These are phyloP conservation scores for Penicillium chermesinum DNA, from an alignment of 495 filamentous ascomycete genomes.

Conservation along the genomic window DNA sequence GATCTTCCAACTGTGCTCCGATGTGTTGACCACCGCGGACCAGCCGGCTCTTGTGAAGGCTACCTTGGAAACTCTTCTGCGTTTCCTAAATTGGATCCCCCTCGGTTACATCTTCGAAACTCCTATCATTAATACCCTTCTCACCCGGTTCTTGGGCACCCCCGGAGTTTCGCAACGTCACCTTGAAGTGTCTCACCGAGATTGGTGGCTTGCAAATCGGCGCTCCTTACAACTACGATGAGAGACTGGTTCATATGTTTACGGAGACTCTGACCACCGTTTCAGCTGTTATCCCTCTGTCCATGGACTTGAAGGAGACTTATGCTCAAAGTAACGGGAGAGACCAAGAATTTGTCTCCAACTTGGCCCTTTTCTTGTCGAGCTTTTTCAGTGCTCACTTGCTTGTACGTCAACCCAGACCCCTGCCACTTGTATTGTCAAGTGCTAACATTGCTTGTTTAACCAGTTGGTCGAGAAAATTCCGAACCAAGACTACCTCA, in stretches of 20 bases:
- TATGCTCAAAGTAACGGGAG: conserved; percentile 85
- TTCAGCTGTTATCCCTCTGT: conserved; percentile 82
- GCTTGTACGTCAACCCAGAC: conserved; percentile 52
- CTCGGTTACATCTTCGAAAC: conserved; percentile 98
- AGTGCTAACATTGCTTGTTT: conserved; percentile 5
- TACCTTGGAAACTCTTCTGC: conserved; percentile 87
- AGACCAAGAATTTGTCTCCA: conserved; percentile 97
- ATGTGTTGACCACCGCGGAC: conserved; percentile 82
- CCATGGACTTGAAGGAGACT: conserved; percentile 80
- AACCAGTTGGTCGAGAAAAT: conserved; percentile 86
- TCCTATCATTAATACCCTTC: conserved; percentile 87
- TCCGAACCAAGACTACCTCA: conserved; percentile 88
- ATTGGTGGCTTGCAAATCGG: conserved; percentile 88
- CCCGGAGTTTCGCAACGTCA: conserved; percentile 95
- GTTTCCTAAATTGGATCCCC: conserved; percentile 98
- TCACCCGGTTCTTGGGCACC: conserved; percentile 80
- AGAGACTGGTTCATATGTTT: conserved; percentile 95
- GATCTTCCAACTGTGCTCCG: conserved; percentile 94
- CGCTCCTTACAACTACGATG: conserved; percentile 74
- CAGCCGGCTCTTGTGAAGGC: conserved; percentile 87
- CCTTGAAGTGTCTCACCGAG: conserved; percentile 93
- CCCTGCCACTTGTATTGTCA: background rate
- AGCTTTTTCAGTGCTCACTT: conserved; percentile 94
- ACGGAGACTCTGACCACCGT: conserved; percentile 88
- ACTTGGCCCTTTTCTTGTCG: conserved; percentile 89